These are phyloP conservation scores for Russula sp. DNA, from an alignment of 768 basidiomycete species.

Conservation along the genomic window DNA sequence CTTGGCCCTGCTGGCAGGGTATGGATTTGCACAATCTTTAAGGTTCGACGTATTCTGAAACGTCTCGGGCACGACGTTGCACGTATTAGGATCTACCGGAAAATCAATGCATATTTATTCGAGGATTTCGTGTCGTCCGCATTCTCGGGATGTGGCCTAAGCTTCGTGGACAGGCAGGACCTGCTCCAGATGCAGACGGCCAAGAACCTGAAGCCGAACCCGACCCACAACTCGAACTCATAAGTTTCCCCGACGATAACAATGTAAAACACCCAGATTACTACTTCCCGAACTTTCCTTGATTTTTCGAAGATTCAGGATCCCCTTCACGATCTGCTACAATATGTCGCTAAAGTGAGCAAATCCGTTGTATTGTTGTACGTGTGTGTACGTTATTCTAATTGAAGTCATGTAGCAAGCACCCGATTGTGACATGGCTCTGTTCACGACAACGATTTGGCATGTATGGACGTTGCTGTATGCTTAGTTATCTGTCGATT, in stretches of 20 bases:
- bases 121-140: not conserved
- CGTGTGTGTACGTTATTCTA: not conserved
- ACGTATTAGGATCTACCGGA: not conserved
- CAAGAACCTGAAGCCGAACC: not conserved
- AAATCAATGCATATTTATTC: constrained; percentile 2
- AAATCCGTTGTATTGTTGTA: not conserved
- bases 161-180: not conserved
- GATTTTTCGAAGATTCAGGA: not conserved
- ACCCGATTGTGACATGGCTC: not conserved
- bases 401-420: not conserved
- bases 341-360: not conserved
- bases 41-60: not conserved
- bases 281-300: not conserved
- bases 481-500: not conserved
- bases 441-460: not conserved
- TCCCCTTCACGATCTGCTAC: constrained; percentile 1
- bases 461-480: not conserved
- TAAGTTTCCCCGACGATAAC: not conserved
- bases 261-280: not conserved
- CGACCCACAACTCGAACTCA: not conserved
- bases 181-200: not conserved
- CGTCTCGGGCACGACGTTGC: not conserved
- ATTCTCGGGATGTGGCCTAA: not conserved
- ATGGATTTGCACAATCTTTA: not conserved
- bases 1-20: not conserved